These are phyloP conservation scores for Noccaea bulbosa DNA, from an alignment of 345 rosid genomes.

Conservation along the genomic window DNA sequence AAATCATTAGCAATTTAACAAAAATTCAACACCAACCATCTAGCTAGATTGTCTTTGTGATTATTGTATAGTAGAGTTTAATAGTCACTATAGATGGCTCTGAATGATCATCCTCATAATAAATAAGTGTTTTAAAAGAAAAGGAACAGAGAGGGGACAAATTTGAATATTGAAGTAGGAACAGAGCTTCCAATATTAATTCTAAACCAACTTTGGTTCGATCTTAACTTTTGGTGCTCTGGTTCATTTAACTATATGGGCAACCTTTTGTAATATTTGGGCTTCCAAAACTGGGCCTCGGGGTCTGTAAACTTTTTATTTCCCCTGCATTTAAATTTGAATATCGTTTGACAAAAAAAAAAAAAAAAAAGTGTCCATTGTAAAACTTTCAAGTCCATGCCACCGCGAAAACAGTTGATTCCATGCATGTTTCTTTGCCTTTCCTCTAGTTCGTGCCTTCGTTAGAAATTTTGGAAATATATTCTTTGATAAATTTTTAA, in stretches of 20 bases:
- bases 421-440: neutral
- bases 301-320: too few species aligned
- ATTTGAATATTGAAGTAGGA: neutral
- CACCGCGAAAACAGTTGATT: constrained; percentile 27
- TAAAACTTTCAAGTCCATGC: constrained; percentile 1
- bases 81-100: neutral
- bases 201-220: too few species aligned
- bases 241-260: too few species aligned
- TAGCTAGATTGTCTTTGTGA: neutral
- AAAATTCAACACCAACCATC: neutral
- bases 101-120: neutral
- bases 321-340: too few species aligned
- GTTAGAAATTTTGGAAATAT: too few species aligned
- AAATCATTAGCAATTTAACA: too few species aligned
- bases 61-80: neutral
- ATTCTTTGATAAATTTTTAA: too few species aligned
- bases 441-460: neutral
- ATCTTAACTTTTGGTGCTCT: too few species aligned
- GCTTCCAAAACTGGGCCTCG: too few species aligned
- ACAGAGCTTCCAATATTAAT: neutral
- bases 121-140: neutral
- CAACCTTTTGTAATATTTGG: too few species aligned
- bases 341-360: too few species aligned
- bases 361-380: too few species aligned
- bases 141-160: neutral